Evolutionary conservation across 768 basidiomycete species (phyloP).

Genomic region (Nidularia pulvinata): DNA sequence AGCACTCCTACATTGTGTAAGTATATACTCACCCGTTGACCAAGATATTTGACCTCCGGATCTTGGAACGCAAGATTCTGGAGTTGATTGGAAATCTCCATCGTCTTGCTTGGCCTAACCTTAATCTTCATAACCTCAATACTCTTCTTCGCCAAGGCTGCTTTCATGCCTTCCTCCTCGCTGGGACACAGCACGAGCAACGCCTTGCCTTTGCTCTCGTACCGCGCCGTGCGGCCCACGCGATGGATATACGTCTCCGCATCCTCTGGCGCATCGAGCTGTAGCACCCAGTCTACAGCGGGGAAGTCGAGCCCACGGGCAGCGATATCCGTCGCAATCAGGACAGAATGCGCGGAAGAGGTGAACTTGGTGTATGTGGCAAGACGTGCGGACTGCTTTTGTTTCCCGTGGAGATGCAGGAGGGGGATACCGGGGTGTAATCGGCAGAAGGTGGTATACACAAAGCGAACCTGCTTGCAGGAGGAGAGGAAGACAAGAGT

Average conservation of each 20-base stretch:
- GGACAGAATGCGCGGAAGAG: slow-evolving; percentile 74
- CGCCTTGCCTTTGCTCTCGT: slow-evolving; percentile 87
- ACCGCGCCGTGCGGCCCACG: slow-evolving; percentile 93
- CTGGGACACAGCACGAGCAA: slow-evolving; percentile 84
- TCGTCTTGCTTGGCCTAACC: slow-evolving; percentile 84
- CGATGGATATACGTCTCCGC: slow-evolving; percentile 98
- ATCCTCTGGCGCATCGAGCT: slow-evolving; percentile 96
- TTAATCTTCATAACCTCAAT: slow-evolving; percentile 81
- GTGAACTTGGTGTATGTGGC: slow-evolving; percentile 86
- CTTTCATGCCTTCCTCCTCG: slow-evolving; percentile 91
- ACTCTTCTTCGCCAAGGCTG: slow-evolving; percentile 68
- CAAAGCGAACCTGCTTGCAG: slow-evolving; percentile 97
- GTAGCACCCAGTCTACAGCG: slow-evolving; percentile 94
- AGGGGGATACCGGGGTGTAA: slow-evolving; percentile 94
- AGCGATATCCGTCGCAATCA: slow-evolving; percentile 96
- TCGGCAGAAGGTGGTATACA: slow-evolving; percentile 93
- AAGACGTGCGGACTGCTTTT: slow-evolving; percentile 90
- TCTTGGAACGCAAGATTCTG: slow-evolving; percentile 95
- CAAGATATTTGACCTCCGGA: slow-evolving; percentile 96
- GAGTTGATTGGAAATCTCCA: slow-evolving; percentile 81
- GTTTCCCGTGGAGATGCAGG: slow-evolving; percentile 95
- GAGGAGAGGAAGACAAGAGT: slow-evolving; percentile 92
- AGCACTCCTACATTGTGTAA: not conserved
- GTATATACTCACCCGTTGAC: slow-evolving; percentile 70
- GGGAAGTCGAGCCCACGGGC: slow-evolving; percentile 98